Evolutionary conservation across 1,284 basidiomycete species (phyloP).

Genomic region (Malassezia furfur): DNA sequence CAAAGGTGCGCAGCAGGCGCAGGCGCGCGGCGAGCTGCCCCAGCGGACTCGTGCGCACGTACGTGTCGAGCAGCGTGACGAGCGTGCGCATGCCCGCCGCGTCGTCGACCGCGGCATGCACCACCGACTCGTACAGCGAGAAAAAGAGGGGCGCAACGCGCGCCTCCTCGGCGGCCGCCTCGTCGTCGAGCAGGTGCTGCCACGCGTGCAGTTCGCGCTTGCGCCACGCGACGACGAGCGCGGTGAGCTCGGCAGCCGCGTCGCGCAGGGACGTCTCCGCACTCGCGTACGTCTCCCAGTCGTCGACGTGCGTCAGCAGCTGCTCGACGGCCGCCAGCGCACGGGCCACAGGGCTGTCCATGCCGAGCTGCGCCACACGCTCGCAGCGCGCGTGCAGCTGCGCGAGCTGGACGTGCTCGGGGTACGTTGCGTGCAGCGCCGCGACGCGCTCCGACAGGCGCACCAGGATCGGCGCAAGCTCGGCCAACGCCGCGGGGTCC

Average conservation of each 20-base stretch:
- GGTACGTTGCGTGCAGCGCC: constrained; percentile 69
- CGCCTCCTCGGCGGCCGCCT: constrained; percentile 22
- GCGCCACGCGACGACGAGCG: constrained; percentile 79
- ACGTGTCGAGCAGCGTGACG: constrained; percentile 71
- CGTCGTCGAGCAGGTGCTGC: constrained; percentile 63
- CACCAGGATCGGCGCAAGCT: constrained; percentile 26
- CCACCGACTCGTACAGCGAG: constrained; percentile 73
- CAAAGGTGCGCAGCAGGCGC: constrained; percentile 56
- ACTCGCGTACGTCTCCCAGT: constrained; percentile 94
- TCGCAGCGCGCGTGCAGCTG: constrained; percentile 72
- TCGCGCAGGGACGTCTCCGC: constrained; percentile 67
- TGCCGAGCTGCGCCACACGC: constrained; percentile 58
- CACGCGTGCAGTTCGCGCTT: constrained; percentile 79
- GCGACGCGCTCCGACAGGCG: constrained; percentile 24
- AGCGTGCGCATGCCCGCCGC: constrained; percentile 57
- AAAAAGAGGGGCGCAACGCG: constrained; percentile 82
- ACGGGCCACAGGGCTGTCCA: constrained; percentile 69
- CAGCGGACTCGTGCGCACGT: constrained; percentile 65
- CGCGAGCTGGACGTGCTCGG: constrained; percentile 90
- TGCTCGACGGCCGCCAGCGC: constrained; percentile 76
- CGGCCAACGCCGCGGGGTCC: constrained; percentile 25
- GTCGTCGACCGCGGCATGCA: constrained; percentile 46
- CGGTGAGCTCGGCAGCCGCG: constrained; percentile 61
- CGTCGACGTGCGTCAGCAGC: constrained; percentile 75
- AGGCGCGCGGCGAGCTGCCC: constrained; percentile 73